Evolutionary conservation across 2,329 filamentous ascomycete species (phyloP), one percentile per base, ranked within the genome.

Genomic region (Metarhizium anisopliae): DNA sequence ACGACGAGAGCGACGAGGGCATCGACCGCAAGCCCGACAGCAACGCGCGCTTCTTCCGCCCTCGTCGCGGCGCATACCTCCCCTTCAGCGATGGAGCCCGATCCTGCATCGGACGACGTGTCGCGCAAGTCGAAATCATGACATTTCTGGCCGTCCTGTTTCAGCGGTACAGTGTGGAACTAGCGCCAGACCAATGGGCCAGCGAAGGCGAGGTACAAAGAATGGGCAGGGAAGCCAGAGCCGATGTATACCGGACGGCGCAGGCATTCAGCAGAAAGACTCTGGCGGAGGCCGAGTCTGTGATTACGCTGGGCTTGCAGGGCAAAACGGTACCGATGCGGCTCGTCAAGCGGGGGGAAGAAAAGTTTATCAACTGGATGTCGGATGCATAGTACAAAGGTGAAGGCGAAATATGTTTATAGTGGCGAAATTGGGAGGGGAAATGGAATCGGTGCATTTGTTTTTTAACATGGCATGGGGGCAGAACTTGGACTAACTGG

Each of bases 251-350:
- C 73, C 68, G 71, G 58, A 80, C 78, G 68, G 87, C 87, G 40
- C 79, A 82, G 62, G 69, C 73, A 29, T 76, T 76, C 63, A 80
- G 80, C 32, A 70, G 78, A 57, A 67, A 72, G 53, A 75, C 80
- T 54, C 65, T 90, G 51, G 70, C 69, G 56, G 71, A 74, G 36
- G 83, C 86, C 62, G 77, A 72, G 32, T 80, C 80, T n/a, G 70
- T 89, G 56, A 77, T 93, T 58, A 91, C 89, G 58, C 73, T 93
- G 61, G 88, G 90, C 72, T 74, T 93, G 68, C 77, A 83, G 35
- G 77, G 73, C n/a, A 74, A 70, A 25, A 73, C 74, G 6, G 82
- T 93, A 38, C 85, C 86, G 0, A 72, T 93, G 45, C 73, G 87
- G 59, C 70, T 93, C 60, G 85, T 89, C 10, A 82, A 73, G 72